phyloP scores from a whole-genome alignment of 2,329 filamentous ascomycete genomes.

The Sporothrix inflata region DNA sequence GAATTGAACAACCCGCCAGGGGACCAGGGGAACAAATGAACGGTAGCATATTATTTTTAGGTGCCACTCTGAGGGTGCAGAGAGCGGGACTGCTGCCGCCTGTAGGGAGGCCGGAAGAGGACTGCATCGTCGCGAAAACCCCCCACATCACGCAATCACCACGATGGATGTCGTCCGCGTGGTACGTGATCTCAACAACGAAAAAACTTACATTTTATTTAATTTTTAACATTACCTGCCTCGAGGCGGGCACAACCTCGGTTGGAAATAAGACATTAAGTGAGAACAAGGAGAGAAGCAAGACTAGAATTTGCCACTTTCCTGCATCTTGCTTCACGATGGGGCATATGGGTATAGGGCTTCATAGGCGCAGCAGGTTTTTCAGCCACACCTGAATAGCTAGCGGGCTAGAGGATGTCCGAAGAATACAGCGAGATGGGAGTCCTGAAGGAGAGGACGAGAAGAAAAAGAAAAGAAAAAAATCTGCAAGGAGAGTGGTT shows the following conservation, averaged over 20 bases:
- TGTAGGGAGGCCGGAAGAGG: neutral
- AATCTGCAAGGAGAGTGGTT: neutral
- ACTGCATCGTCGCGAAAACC: neutral
- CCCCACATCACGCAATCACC: conserved; percentile 23
- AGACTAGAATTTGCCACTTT: neutral
- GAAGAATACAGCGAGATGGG: conserved; percentile 14
- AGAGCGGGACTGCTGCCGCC: neutral
- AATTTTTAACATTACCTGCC: neutral
- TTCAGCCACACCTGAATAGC: neutral
- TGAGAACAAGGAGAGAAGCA: neutral
- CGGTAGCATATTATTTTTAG: neutral
- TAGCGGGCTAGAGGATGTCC: neutral
- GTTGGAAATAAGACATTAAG: neutral
- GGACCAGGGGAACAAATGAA: neutral
- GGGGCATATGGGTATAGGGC: neutral
- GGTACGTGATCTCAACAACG: neutral
- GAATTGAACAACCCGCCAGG: neutral
- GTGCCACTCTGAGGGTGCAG: neutral
- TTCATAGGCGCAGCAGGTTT: neutral
- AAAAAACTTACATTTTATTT: neutral
- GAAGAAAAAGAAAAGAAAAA: neutral
- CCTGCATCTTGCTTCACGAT: neutral
- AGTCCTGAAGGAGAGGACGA: neutral
- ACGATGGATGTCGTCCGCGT: conserved; percentile 14
- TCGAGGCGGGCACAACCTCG: conserved; percentile 3